phyloP scores from a whole-genome alignment of 441 rosid genomes.

The Capsella rubella region DNA sequence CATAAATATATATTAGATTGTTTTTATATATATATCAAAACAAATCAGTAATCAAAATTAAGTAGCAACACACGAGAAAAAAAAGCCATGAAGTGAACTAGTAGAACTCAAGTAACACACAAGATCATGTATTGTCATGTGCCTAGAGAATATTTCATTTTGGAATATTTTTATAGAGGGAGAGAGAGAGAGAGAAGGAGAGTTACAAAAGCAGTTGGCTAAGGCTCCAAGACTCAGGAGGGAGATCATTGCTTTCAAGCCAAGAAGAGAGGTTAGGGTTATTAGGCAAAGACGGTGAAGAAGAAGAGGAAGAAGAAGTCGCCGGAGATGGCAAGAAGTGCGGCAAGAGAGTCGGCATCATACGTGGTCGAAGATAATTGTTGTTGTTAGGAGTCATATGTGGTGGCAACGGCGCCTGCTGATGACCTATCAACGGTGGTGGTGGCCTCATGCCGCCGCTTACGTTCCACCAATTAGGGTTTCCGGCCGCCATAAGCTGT shows the following conservation, averaged over 20 bases:
- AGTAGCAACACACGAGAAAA: conserved; percentile 28
- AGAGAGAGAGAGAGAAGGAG: conserved; percentile 15
- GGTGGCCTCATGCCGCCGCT: conserved; percentile 68
- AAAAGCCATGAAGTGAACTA: conserved; percentile 24
- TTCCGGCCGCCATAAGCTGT: conserved; percentile 82
- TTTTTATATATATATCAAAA: background rate
- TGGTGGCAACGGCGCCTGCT: conserved; percentile 40
- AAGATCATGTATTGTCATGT: conserved; percentile 9
- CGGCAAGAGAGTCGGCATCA: conserved; percentile 57
- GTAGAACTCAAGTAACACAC: conserved; percentile 15
- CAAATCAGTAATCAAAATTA: conserved; percentile 7
- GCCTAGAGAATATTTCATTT: conserved; percentile 18
- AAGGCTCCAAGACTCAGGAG: conserved; percentile 83
- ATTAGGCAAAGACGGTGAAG: conserved; percentile 52
- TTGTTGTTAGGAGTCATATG: conserved; percentile 41
- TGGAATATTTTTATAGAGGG: conserved; percentile 11
- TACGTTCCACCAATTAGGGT: conserved; percentile 83
- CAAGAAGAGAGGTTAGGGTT: conserved; percentile 57
- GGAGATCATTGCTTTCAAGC: conserved; percentile 65
- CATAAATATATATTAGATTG: conserved; percentile 2
- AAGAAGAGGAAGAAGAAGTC: conserved; percentile 53
- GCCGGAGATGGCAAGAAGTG: conserved; percentile 55
- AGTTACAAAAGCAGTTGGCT: conserved; percentile 83
- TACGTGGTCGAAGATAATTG: conserved; percentile 43
- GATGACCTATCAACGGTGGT: conserved; percentile 50